A percentile compares a stretch with the other conserved stretches of the same genome.
These are phyloP conservation scores for Boletus subparvulus DNA, from an alignment of 768 basidiomycete species.

Conservation along the genomic window DNA sequence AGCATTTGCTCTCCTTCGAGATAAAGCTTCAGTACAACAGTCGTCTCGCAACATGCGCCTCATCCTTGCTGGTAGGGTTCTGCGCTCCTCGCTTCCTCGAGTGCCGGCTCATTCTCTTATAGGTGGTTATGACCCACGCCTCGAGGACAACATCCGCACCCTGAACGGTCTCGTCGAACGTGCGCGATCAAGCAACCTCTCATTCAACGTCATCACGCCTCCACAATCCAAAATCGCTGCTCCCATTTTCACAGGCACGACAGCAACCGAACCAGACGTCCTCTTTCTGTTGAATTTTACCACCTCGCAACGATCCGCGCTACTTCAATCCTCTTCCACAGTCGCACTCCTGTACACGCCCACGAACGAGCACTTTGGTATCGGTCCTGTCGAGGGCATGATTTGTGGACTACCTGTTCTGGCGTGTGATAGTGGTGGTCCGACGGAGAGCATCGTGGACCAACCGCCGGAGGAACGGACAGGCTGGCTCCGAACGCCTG, in stretches of 20 bases:
- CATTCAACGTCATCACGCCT: slow-evolving; percentile 57
- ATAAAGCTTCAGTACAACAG: slow-evolving; percentile 18
- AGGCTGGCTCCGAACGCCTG: slow-evolving; percentile 73
- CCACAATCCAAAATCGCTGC: slow-evolving; percentile 37
- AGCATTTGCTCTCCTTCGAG: slow-evolving; percentile 63
- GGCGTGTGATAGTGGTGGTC: slow-evolving; percentile 85
- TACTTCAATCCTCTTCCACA: slow-evolving; percentile 67
- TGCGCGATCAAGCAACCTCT: slow-evolving; percentile 52
- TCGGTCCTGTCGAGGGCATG: slow-evolving; percentile 95
- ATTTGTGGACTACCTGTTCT: slow-evolving; percentile 86
- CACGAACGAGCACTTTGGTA: slow-evolving; percentile 94
- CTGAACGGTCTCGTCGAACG: slow-evolving; percentile 61
- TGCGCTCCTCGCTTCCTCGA: neutral
- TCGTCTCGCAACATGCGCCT: slow-evolving; percentile 52
- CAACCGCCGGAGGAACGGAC: slow-evolving; percentile 48
- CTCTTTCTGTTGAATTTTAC: slow-evolving; percentile 93
- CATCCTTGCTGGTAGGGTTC: slow-evolving; percentile 67
- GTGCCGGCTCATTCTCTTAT: slow-evolving; percentile 3
- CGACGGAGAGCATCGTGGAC: slow-evolving; percentile 80
- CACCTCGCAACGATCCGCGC: slow-evolving; percentile 75
- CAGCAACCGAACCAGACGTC: slow-evolving; percentile 52
- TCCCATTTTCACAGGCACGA: slow-evolving; percentile 43
- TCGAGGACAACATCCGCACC: slow-evolving; percentile 79
- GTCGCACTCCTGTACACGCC: slow-evolving; percentile 89
- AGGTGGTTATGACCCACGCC: slow-evolving; percentile 90